Conservation (phyloP, 2,329 filamentous ascomycete genomes). For the Aschersonia sp. region DNA sequence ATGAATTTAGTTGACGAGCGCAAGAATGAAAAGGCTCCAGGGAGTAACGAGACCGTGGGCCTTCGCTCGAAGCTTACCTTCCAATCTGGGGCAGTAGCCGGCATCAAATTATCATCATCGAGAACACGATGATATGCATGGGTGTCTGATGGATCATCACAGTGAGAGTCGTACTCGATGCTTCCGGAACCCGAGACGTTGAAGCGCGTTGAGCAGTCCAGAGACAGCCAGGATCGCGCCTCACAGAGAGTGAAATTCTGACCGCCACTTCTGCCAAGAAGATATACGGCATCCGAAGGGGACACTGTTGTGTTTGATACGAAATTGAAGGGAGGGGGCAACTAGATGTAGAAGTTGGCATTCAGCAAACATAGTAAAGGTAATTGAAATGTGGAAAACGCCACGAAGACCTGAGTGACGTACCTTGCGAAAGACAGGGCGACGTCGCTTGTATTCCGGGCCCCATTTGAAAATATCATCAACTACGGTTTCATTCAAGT, state of each 20-base stretch:
- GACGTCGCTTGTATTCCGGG: constrained; percentile 28
- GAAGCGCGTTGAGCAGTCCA: constrained; percentile 52
- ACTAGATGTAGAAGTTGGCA: constrained; percentile 15
- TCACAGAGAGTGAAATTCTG: constrained; percentile 53
- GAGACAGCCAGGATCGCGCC: constrained; percentile 46
- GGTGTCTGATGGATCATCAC: constrained; percentile 38
- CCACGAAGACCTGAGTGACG: constrained; percentile 13
- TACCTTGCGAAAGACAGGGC: constrained; percentile 36
- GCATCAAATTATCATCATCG: constrained; percentile 13
- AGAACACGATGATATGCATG: constrained; percentile 39
- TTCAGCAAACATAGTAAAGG: too few species aligned
- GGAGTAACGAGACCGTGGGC: not conserved
- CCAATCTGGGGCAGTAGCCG: constrained; percentile 32
- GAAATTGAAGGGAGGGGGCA: constrained; percentile 51
- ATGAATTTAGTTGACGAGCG: not conserved
- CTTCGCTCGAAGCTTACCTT: constrained; percentile 13
- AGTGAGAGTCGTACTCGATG: constrained; percentile 44
- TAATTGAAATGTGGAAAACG: not conserved
- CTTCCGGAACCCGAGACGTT: constrained; percentile 41
- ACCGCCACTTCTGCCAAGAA: constrained; percentile 40
- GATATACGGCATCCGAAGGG: constrained; percentile 41
- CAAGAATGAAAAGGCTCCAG: not conserved
- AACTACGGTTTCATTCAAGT: constrained; percentile 42
- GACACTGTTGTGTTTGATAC: constrained; percentile 38
- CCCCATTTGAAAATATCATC: constrained; percentile 62